These are phyloP conservation scores for Mimosa pudica DNA, from an alignment of 306 rosid genomes.

Conservation along the genomic window DNA sequence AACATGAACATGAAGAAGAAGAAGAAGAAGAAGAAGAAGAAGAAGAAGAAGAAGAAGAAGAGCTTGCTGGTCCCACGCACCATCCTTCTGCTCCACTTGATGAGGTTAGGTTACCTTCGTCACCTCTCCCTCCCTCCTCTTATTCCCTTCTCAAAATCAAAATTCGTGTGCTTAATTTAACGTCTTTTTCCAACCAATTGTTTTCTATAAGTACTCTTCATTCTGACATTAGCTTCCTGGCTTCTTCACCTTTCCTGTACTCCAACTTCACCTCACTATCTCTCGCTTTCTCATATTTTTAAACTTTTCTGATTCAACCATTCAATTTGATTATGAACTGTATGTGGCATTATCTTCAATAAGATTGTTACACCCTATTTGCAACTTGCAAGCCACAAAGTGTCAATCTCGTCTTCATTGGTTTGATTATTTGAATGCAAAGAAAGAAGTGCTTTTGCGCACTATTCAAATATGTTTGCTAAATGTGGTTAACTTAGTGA, in stretches of 20 bases:
- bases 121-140: no score
- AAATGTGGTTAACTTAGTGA: not conserved
- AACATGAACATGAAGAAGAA: slow-evolving; percentile 35
- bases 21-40: slow-evolving; percentile 27
- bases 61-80: slow-evolving; percentile 48
- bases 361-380: not conserved
- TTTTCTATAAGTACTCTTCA: no score
- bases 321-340: not conserved
- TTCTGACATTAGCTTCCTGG: no score
- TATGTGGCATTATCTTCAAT: not conserved
- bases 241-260: no score
- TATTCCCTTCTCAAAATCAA: no score
- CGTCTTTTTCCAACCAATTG: no score
- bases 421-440: not conserved
- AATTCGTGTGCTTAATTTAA: not conserved
- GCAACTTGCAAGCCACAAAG: not conserved
- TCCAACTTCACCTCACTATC: not conserved
- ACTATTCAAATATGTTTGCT: slow-evolving; percentile 13
- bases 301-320: not conserved
- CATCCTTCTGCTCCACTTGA: slow-evolving; percentile 71
- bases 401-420: not conserved
- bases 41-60: slow-evolving; percentile 31
- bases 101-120: slow-evolving; percentile 63
- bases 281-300: not conserved
- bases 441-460: not conserved